Conservation (phyloP, 331 rosid genomes). For the Spiraea crenata region DNA sequence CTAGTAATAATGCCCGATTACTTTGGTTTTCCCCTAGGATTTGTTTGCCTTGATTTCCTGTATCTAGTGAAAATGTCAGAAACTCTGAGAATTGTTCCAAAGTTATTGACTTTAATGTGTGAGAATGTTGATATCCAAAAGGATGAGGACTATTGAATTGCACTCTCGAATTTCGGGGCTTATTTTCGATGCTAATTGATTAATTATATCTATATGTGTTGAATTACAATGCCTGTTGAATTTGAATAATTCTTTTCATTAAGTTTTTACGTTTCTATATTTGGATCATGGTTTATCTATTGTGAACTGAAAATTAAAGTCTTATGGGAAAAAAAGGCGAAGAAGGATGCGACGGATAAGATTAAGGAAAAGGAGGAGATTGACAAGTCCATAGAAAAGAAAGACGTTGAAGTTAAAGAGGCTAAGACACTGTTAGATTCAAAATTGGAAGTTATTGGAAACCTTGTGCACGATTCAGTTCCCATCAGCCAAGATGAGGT, state of each 20-base stretch:
- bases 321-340: conserved; percentile 34
- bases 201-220: too few relatives aligned
- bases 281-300: neutral
- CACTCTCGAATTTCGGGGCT: too few relatives aligned
- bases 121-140: neutral
- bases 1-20: too few relatives aligned
- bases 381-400: conserved; percentile 53
- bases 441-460: conserved; percentile 72
- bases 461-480: conserved; percentile 89
- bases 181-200: too few relatives aligned
- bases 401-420: conserved; percentile 72
- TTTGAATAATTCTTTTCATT: neutral
- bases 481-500: conserved; percentile 84
- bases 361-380: conserved; percentile 59
- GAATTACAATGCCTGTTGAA: too few relatives aligned
- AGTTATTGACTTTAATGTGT: neutral
- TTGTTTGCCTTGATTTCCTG: neutral
- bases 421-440: conserved; percentile 46
- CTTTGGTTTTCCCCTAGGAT: neutral
- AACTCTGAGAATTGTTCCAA: neutral
- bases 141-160: neutral
- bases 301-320: conserved; percentile 1
- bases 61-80: neutral
- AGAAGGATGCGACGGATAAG: conserved; percentile 56
- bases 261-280: neutral